A percentile compares a stretch with the other conserved stretches of the same genome.
phyloP scores from a whole-genome alignment of 2,329 filamentous ascomycete genomes.

The Fusarium virguliforme region DNA sequence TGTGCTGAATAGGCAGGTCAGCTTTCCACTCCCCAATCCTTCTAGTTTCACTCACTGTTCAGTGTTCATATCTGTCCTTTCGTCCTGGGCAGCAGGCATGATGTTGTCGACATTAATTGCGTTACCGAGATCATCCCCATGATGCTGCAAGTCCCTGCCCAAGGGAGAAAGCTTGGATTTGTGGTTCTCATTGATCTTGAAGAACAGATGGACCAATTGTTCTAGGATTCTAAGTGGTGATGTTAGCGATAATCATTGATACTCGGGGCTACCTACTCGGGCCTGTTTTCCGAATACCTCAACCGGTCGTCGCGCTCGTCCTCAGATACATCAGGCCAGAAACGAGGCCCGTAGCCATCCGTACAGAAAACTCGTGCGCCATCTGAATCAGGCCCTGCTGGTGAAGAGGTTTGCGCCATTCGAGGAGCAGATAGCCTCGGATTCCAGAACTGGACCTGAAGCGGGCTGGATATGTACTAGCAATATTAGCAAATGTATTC shows the following conservation, averaged over 20 bases:
- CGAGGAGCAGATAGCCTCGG: neutral
- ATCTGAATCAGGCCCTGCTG: constrained; percentile 12
- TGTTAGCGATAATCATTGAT: neutral
- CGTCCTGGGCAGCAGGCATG: no score
- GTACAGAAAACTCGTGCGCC: constrained; percentile 28
- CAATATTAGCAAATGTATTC: neutral
- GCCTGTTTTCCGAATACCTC: neutral
- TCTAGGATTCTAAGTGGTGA: constrained; percentile 9
- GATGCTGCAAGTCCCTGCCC: neutral
- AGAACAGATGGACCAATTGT: constrained; percentile 13
- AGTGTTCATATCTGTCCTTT: accelerated
- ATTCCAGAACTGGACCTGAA: neutral
- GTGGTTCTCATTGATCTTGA: neutral
- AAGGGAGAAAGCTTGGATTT: neutral
- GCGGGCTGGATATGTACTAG: neutral
- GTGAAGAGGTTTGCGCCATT: neutral
- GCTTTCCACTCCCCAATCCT: accelerated
- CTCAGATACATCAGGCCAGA: constrained; percentile 2
- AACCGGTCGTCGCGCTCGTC: neutral
- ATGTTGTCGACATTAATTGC: neutral
- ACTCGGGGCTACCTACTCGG: neutral
- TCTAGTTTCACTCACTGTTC: neutral
- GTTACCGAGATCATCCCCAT: neutral
- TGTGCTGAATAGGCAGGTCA: neutral
- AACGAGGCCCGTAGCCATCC: neutral